phyloP scores from a whole-genome alignment of 2,329 filamentous ascomycete genomes.

The Trichoderma sp. region DNA sequence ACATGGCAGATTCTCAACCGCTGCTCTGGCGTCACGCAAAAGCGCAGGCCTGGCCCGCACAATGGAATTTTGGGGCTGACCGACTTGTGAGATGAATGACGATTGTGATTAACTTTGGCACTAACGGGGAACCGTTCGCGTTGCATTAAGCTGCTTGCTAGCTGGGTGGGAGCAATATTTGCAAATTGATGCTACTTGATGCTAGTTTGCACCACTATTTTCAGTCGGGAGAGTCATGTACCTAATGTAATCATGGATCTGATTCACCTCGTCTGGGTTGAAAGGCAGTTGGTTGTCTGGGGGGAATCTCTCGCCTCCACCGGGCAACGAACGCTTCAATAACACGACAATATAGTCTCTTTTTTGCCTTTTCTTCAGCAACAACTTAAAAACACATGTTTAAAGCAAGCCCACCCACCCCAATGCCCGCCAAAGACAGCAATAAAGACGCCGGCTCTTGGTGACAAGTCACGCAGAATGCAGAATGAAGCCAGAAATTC shows the following conservation, averaged over 20 bases:
- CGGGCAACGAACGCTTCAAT: background rate
- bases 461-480: background rate
- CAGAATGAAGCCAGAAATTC: background rate
- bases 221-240: background rate
- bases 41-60: background rate
- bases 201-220: background rate
- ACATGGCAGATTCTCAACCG: background rate
- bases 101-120: conserved; percentile 6
- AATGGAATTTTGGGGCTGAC: conserved; percentile 10
- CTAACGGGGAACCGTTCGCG: background rate
- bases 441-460: background rate
- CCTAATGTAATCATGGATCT: background rate
- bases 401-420: too few species aligned
- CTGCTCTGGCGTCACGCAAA: background rate
- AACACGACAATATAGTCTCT: background rate
- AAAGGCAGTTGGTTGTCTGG: background rate
- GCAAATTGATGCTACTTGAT: background rate
- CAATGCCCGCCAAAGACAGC: background rate
- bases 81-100: conserved; percentile 2
- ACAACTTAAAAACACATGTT: too few species aligned
- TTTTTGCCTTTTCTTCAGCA: too few species aligned
- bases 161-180: background rate
- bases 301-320: background rate
- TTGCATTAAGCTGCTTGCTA: background rate
- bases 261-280: background rate